Conservation (phyloP, 306 rosid species). For the Lagenaria siceraria region DNA sequence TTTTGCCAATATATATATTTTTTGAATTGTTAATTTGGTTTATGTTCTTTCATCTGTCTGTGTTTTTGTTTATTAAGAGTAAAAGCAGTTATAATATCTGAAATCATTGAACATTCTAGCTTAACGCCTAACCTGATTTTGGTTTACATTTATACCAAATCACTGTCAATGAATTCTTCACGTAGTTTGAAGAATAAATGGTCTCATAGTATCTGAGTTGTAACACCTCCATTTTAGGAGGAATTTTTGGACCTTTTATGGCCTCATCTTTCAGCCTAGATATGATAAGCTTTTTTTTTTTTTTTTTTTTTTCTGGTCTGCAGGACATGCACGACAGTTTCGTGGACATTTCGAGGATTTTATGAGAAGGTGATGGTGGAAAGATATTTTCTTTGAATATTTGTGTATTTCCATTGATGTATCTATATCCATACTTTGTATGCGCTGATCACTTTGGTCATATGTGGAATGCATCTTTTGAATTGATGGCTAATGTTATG, state of each 20-base stretch:
- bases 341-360: conserved; percentile 96
- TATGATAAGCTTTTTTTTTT: neutral
- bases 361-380: conserved; percentile 70
- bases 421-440: neutral
- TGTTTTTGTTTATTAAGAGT: neutral
- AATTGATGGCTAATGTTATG: neutral
- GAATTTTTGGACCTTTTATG: neutral
- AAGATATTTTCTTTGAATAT: neutral
- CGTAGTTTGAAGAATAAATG: neutral
- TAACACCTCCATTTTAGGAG: neutral
- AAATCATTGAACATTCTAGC: neutral
- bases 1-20: neutral
- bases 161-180: neutral
- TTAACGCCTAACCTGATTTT: neutral
- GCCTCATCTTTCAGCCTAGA: neutral
- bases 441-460: neutral
- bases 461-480: neutral
- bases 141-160: neutral
- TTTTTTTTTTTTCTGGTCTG: conserved; percentile 4
- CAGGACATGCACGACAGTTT: conserved; percentile 98
- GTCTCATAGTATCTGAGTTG: neutral
- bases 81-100: neutral
- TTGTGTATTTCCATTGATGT: neutral
- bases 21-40: neutral
- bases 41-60: neutral